Percentiles rank a stretch among this genome's conserved stretches.
These are phyloP conservation scores for Quercus gilva DNA, from an alignment of 306 rosid species.

Conservation along the genomic window DNA sequence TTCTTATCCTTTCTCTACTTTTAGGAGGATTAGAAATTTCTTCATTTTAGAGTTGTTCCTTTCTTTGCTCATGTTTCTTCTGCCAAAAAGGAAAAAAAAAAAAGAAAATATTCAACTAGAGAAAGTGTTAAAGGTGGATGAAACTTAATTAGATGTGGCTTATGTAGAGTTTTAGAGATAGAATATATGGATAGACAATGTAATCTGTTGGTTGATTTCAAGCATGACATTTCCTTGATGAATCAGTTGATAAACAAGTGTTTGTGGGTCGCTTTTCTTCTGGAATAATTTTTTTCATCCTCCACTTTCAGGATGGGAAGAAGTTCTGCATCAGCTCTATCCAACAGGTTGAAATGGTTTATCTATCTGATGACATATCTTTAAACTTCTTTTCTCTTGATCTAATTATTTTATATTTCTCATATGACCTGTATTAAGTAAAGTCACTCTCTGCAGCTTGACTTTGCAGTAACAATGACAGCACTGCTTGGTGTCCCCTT, in stretches of 20 bases:
- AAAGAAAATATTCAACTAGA: neutral
- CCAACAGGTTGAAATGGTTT: constrained; percentile 74
- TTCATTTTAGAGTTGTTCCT: constrained; percentile 7
- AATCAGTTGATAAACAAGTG: neutral
- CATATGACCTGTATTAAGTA: constrained; percentile 23
- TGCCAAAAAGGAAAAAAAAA: neutral
- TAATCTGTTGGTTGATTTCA: neutral
- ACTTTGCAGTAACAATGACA: constrained; percentile 89
- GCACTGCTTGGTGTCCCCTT: constrained; percentile 90
- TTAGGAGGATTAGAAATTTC: neutral
- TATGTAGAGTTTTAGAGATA: neutral
- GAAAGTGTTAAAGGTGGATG: neutral
- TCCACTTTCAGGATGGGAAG: constrained; percentile 56
- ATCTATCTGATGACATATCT: constrained; percentile 13
- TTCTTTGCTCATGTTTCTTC: constrained; percentile 7
- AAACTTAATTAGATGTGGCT: neutral
- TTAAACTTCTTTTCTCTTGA: constrained; percentile 1
- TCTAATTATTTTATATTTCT: constrained; percentile 9
- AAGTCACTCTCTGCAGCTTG: constrained; percentile 70
- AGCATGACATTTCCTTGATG: neutral
- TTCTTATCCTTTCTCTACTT: neutral
- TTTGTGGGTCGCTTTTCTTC: neutral
- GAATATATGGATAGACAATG: neutral
- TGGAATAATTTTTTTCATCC: constrained; percentile 10
- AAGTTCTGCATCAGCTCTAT: constrained; percentile 63